A percentile compares a stretch with the other conserved stretches of the same genome.
phyloP scores from a whole-genome alignment of 2,329 filamentous ascomycete species.

The Aspergillus thermomutatus region DNA sequence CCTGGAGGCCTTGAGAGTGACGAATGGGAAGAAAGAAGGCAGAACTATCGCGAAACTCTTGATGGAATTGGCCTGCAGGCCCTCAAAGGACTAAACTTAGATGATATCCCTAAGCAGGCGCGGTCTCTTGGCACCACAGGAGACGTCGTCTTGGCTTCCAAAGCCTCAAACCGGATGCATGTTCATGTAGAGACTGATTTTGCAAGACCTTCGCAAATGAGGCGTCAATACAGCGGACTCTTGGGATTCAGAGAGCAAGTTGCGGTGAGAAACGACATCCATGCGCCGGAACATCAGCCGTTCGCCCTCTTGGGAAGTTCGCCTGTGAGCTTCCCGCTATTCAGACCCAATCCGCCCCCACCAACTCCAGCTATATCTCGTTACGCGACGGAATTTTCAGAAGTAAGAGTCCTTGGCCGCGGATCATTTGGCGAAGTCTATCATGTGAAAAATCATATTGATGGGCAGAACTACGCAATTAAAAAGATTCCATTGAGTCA shows the following conservation, averaged over 20 bases:
- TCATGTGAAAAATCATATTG: slow-evolving; percentile 59
- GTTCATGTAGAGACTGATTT: slow-evolving; percentile 12
- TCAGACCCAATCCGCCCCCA: slow-evolving; percentile 21
- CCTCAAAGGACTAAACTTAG: slow-evolving; percentile 33
- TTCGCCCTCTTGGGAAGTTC: slow-evolving; percentile 28
- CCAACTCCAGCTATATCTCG: slow-evolving; percentile 35
- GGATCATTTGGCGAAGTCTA: slow-evolving; percentile 66
- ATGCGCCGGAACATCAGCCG: slow-evolving; percentile 19
- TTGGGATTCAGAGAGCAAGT: slow-evolving; percentile 19
- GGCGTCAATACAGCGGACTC: slow-evolving; percentile 5
- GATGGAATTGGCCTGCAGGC: slow-evolving; percentile 39
- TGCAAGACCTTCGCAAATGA: slow-evolving; percentile 11
- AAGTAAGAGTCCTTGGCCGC: slow-evolving; percentile 57
- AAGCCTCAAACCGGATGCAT: slow-evolving; percentile 13
- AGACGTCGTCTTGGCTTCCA: slow-evolving; percentile 21
- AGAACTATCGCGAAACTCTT: slow-evolving; percentile 43
- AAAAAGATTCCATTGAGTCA: slow-evolving; percentile 62
- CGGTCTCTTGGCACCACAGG: slow-evolving; percentile 19
- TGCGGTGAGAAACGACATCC: slow-evolving; percentile 13
- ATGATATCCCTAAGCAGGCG: slow-evolving; percentile 14
- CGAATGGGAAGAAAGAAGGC: slow-evolving; percentile 31
- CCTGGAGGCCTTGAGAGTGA: slow-evolving; percentile 39
- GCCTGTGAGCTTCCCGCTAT: slow-evolving; percentile 30
- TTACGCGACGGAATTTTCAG: slow-evolving; percentile 51
- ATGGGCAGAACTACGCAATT: slow-evolving; percentile 61